A percentile compares a stretch with the other conserved stretches of the same genome.
Evolutionary conservation across 176 grass and related monocot species (phyloP).

Genomic region (Paspalum vaginatum): DNA sequence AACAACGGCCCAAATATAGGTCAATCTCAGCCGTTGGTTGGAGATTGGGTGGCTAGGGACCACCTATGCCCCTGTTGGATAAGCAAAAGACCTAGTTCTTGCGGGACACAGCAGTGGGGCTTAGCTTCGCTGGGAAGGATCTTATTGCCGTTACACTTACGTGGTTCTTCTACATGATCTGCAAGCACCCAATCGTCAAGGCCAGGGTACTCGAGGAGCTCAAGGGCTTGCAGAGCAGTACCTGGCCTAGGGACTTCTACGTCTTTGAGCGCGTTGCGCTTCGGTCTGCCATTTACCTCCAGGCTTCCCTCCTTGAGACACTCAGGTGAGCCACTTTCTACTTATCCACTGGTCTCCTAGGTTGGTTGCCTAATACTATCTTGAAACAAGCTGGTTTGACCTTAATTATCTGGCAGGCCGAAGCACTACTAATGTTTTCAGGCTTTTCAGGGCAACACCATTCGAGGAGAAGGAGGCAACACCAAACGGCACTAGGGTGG

Average conservation of each 20-base stretch:
- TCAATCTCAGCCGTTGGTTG: too few species aligned
- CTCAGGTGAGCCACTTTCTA: conserved; percentile 46
- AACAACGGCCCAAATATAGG: too few species aligned
- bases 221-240: conserved; percentile 29
- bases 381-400: not conserved
- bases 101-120: conserved; percentile 47
- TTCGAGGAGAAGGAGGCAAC: conserved; percentile 64
- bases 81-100: conserved; percentile 42
- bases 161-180: conserved; percentile 69
- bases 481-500: conserved; percentile 52
- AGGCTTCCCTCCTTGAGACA: conserved; percentile 58
- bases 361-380: not conserved
- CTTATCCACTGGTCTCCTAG: not conserved
- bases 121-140: conserved; percentile 64
- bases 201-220: conserved; percentile 53
- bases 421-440: conserved; percentile 25
- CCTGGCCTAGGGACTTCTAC: conserved; percentile 28
- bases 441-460: conserved; percentile 55
- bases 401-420: not conserved
- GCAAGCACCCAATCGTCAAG: conserved; percentile 54
- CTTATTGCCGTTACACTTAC: conserved; percentile 52
- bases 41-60: too few species aligned
- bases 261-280: conserved; percentile 46
- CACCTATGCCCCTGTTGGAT: too few species aligned
- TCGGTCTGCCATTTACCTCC: conserved; percentile 53